Base-by-base conservation (phyloP, 768 basidiomycete genomes). In the Hygrophorus russula region DNA sequence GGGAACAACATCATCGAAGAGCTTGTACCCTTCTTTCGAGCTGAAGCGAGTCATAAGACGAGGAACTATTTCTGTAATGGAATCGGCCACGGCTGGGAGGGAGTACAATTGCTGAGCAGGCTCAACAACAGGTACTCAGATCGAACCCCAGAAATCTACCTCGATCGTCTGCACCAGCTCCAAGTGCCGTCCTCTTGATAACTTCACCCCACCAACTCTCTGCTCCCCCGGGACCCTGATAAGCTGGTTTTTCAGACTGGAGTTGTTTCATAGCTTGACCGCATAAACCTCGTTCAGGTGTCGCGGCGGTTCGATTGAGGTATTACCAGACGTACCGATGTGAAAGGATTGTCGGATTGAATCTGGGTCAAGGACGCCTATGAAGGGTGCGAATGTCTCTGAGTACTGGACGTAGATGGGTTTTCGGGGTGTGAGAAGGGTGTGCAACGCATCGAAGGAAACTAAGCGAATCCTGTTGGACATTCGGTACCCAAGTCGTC, bases 401-500 rank as follows among this genome's bases (percentile, higher is more conserved):
- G 80, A 69, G 55, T 83, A 78, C 50, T 73, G 84, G 20, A 74
- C 66, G 46, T 82, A 68, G 36, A 90, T 70, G 2, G 87, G 82
- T 28, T 60, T 60, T 5, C 82, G 74, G 14, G 83, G 85, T 2
- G 70, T 69, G 12, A 90, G 65, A 4, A 87, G 65, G n/a, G 87
- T 90, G 53, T 81, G 76, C 18, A 88, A 62, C 1, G 76, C 77
- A 53, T 90, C 87, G 51, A 90, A 88, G n/a, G 81, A 77, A 36
- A 87, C 79, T 5, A 86, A 63, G 7, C 70, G 74, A 56, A 83
- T 74, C 18, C 46, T 3, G 24, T 24, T 24, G 24, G 24, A 3
- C 24, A 24, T 24, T 24, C 24, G 7, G 7, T 24, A 24, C 24
- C 24, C 24, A 24, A 24, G n/a, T n/a, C n/a, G n/a, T n/a, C n/a